These are phyloP conservation scores for Trichoderma sp. DNA, from an alignment of 2,329 filamentous ascomycete genomes.

Conservation along the genomic window DNA sequence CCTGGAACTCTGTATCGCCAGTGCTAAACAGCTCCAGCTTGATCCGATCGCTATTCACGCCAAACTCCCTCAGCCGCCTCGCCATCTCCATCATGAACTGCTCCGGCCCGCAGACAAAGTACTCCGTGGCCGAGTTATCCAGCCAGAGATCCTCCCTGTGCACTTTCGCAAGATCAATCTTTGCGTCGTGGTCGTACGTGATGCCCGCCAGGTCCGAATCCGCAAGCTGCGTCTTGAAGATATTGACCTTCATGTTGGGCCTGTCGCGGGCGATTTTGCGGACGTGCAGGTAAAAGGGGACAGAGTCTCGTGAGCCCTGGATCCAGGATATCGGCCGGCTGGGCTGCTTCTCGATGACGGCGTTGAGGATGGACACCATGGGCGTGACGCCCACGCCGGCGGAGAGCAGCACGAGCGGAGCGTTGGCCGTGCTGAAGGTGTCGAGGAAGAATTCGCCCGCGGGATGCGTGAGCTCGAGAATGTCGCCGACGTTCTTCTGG, in stretches of 20 bases:
- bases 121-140: conserved; percentile 51
- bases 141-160: conserved; percentile 51
- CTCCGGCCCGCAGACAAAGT: conserved; percentile 60
- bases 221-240: conserved; percentile 55
- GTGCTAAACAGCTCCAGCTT: conserved; percentile 54
- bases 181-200: conserved; percentile 49
- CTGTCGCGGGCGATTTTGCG: conserved; percentile 48
- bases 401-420: conserved; percentile 63
- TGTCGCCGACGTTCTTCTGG: conserved; percentile 62
- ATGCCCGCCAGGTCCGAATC: conserved; percentile 50
- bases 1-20: conserved; percentile 47
- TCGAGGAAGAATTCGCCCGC: conserved; percentile 64
- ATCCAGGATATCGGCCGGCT: conserved; percentile 61
- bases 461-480: conserved; percentile 68
- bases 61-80: conserved; percentile 47
- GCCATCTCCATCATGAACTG: conserved; percentile 58
- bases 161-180: conserved; percentile 52
- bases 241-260: conserved; percentile 45
- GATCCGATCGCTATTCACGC: conserved; percentile 46
- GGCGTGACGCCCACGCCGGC: conserved; percentile 65
- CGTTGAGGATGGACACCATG: conserved; percentile 63
- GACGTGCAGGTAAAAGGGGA: conserved; percentile 60
- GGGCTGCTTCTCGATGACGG: conserved; percentile 50
- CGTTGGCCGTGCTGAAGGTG: conserved; percentile 42
- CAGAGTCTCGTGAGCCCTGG: conserved; percentile 57